These are phyloP conservation scores for Mariannaea elegans DNA, from an alignment of 2,329 filamentous ascomycete genomes.

Conservation along the genomic window DNA sequence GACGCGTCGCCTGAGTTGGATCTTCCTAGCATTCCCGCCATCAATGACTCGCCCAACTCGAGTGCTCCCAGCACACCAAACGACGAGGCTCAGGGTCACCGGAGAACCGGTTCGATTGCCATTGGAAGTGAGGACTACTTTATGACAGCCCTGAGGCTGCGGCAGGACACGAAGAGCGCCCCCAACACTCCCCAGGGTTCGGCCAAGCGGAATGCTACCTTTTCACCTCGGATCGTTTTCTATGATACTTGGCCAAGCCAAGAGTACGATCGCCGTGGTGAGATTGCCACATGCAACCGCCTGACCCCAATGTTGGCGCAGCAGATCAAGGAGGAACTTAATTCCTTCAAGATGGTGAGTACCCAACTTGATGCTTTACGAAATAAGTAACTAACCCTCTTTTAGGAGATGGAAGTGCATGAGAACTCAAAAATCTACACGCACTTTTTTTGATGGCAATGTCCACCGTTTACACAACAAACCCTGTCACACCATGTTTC, in stretches of 20 bases:
- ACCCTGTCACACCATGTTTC: slow-evolving; percentile 38
- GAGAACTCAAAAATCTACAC: slow-evolving; percentile 99
- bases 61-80: slow-evolving; percentile 89
- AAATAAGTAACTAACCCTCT: slow-evolving; percentile 47
- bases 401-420: slow-evolving; percentile 98
- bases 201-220: slow-evolving; percentile 73
- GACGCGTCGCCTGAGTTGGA: slow-evolving; percentile 67
- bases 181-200: slow-evolving; percentile 78
- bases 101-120: slow-evolving; percentile 73
- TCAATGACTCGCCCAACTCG: slow-evolving; percentile 82
- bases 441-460: slow-evolving; percentile 88
- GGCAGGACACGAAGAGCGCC: slow-evolving; percentile 80
- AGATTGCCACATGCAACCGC: slow-evolving; percentile 97
- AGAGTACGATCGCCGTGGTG: slow-evolving; percentile 95
- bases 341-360: slow-evolving; percentile 92
- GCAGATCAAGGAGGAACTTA: slow-evolving; percentile 99
- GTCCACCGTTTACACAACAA: slow-evolving; percentile 34
- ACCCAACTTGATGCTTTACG: not conserved
- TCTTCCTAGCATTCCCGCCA: slow-evolving; percentile 68
- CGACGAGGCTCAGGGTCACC: slow-evolving; percentile 76
- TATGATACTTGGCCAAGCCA: slow-evolving; percentile 95
- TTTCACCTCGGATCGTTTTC: slow-evolving; percentile 93
- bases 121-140: slow-evolving; percentile 92
- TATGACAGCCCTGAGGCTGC: slow-evolving; percentile 76
- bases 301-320: slow-evolving; percentile 96